Evolutionary conservation across 2,329 filamentous ascomycete species (phyloP).

Genomic region (Colletotrichum sp.): DNA sequence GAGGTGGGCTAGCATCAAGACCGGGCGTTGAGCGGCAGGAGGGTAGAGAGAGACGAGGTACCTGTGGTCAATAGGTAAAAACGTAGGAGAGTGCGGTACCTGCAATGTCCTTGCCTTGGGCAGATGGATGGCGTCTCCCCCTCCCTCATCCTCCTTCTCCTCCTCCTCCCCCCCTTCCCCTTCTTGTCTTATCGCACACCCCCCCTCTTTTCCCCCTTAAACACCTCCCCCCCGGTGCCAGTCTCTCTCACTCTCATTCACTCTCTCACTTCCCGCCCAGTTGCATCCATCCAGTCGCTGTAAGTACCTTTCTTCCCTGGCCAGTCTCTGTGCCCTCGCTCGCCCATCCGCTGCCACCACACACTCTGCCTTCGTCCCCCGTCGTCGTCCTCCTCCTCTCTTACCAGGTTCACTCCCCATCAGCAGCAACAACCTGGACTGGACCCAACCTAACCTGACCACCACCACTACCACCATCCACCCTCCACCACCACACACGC

Average conservation of each 20-base stretch:
- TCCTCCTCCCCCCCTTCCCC: neutral
- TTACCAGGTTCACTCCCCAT: neutral
- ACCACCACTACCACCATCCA: neutral
- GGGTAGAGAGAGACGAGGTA: neutral
- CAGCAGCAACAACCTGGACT: neutral
- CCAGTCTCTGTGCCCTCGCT: conserved; percentile 14
- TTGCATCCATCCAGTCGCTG: neutral
- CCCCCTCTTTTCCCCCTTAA: neutral
- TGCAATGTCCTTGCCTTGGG: neutral
- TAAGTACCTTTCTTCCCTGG: neutral
- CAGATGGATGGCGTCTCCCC: neutral
- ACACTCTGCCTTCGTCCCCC: neutral
- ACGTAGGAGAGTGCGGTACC: neutral
- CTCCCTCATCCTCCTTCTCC: neutral
- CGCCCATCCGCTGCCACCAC: conserved; percentile 16
- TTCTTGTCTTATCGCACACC: neutral
- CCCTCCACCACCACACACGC: neutral
- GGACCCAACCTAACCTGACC: neutral
- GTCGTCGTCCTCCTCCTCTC: neutral
- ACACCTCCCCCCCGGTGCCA: conserved; percentile 14
- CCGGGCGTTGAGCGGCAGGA: neutral
- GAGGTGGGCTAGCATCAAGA: neutral
- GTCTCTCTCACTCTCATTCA: neutral
- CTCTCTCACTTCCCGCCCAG: neutral
- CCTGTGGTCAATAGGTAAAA: neutral